phyloP scores from a whole-genome alignment of 306 rosid species.

The Astragalus membranaceus region DNA sequence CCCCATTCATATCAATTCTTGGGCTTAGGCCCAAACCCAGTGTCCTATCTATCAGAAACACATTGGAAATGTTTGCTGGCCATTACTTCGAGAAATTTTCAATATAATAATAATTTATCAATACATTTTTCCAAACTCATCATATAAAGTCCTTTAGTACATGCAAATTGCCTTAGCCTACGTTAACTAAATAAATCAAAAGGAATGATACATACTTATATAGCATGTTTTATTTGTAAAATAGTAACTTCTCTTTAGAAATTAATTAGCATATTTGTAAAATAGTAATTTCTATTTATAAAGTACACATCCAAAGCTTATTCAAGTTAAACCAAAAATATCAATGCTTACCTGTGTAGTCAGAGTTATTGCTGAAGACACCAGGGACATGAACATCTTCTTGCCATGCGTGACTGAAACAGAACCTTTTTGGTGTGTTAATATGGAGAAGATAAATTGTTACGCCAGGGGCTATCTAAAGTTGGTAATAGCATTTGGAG shows the following conservation, averaged over 20 bases:
- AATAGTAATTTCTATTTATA: neutral
- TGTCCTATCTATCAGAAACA: neutral
- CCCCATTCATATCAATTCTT: too few relatives aligned
- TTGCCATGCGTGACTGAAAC: slow-evolving; percentile 50
- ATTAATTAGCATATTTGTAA: neutral
- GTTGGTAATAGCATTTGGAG: neutral
- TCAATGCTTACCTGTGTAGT: slow-evolving; percentile 62
- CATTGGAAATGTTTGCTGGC: neutral
- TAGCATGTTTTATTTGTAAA: neutral
- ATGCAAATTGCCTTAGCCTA: neutral
- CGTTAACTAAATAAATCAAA: slow-evolving; percentile 5
- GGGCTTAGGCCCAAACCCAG: too few relatives aligned
- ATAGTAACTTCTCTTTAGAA: neutral
- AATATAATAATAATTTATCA: neutral
- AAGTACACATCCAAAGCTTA: neutral
- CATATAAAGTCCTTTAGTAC: neutral
- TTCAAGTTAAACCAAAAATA: slow-evolving; percentile 15
- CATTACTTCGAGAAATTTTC: neutral
- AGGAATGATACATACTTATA: neutral
- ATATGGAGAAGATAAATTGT: too few relatives aligned
- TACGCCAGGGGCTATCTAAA: slow-evolving; percentile 4
- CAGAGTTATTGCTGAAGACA: slow-evolving; percentile 41
- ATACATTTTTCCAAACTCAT: neutral
- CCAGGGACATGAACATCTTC: slow-evolving; percentile 48
- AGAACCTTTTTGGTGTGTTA: too few relatives aligned